Evolutionary conservation across 2,329 filamentous ascomycete species (phyloP), one percentile per base, ranked within the genome.

Genomic region (Colletotrichum neosansevieriae): DNA sequence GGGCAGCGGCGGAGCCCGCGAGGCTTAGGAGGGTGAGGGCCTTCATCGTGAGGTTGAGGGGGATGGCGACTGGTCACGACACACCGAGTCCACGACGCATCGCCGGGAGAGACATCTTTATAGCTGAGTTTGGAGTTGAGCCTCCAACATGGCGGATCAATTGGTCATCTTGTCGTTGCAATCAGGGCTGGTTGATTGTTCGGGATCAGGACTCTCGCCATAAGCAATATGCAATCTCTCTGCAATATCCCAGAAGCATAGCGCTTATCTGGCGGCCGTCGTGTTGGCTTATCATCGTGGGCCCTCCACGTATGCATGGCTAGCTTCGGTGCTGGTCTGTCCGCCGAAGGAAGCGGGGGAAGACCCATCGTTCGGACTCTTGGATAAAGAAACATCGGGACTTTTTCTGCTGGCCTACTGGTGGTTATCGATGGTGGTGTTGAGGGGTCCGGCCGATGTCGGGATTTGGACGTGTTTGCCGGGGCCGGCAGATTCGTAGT

Each of bases 1-100:
- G 63, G 44, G 70, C 69, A 15, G 70, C 64, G 24, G 71, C 70
- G 47, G 62, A 29, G 47, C 60, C 70, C 40, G 62, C 61, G 32
- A 73, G 57, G 59, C 47, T 50, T 13, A 73, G 56, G 56, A 68
- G 40, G 45, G 68, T 19, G 40, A 61, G 29, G 21, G 47, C 56
- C 67, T 59, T 71, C 69, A 71, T 71, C 12, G 7, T 51, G 32
- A 21, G 24, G 50, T 6, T 17, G 15, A 6, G 9, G 9, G 44
- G 50, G 34, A 6, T 24, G 19, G 32, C 44, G 13, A 24, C 58
- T 19, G n/a, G 38, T 2, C 9, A 29, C 15, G 13, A 13, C 19
- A n/a, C 12, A 29, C 24, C 10, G 42, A 45, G 32, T 24, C 24
- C 19, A 32, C 4, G 17, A 24, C 29, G 2, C 13, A 12, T 29